A percentile compares a stretch with the other conserved stretches of the same genome.
Conservation (phyloP, 2,329 filamentous ascomycete genomes). For the Penicillium hordei region DNA sequence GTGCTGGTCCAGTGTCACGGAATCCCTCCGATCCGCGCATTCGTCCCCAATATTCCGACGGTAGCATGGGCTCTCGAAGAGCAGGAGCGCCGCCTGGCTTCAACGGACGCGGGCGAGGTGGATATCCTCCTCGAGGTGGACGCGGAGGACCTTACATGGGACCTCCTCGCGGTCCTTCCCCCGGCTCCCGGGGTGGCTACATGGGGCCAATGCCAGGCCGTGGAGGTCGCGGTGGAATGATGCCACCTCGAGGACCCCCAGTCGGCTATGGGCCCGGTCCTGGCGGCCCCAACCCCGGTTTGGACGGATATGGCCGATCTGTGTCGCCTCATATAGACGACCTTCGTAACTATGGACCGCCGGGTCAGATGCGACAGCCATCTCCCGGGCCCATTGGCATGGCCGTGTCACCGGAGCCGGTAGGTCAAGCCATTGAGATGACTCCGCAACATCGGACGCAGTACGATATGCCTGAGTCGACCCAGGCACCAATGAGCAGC, state of each 20-base stretch:
- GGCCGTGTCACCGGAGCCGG: constrained; percentile 38
- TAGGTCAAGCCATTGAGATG: constrained; percentile 77
- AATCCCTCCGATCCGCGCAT: constrained; percentile 46
- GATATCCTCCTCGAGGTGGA: constrained; percentile 50
- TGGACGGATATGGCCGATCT: constrained; percentile 38
- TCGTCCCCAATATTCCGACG: constrained; percentile 50
- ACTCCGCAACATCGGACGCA: constrained; percentile 62
- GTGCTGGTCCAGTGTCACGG: constrained; percentile 37
- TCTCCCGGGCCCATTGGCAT: constrained; percentile 38
- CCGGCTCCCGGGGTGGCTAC: constrained; percentile 46
- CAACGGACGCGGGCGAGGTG: constrained; percentile 58
- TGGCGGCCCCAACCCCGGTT: constrained; percentile 38
- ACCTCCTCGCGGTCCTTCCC: constrained; percentile 33
- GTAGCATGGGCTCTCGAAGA: constrained; percentile 45
- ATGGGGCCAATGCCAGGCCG: constrained; percentile 38
- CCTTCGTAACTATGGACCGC: constrained; percentile 24
- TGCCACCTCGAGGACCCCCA: constrained; percentile 40
- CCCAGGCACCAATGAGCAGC: constrained; percentile 36
- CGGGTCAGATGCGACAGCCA: constrained; percentile 26
- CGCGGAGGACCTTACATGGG: constrained; percentile 42
- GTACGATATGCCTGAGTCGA: constrained; percentile 20
- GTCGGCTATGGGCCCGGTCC: constrained; percentile 47
- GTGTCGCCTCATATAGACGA: constrained; percentile 29
- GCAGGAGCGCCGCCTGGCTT: constrained; percentile 46
- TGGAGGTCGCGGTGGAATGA: constrained; percentile 42